Evolutionary conservation across 768 basidiomycete species (phyloP), one percentile per base, ranked within the genome.

Genomic region (Gelatoporia subvermispora): DNA sequence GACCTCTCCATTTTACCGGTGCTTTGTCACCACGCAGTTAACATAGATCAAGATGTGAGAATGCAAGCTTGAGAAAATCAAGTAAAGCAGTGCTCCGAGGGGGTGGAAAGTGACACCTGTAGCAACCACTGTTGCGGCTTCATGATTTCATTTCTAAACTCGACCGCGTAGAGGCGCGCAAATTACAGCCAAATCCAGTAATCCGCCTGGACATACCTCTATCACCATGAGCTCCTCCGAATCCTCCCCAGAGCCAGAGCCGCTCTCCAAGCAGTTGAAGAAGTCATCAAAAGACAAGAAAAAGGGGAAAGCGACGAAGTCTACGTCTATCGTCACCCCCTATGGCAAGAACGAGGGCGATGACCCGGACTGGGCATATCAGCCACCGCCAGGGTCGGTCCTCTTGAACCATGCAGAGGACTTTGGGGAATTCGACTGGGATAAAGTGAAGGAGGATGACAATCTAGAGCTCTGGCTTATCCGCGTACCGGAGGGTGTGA

Each of bases 391-490:
- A 1, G 82, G 77, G 8, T 67, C 73, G n/a, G 64, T 68, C 8
- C 60, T 74, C 15, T 59, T 84, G n/a, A 71, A 79, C 41, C 65
- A 75, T 49, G 55, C 64, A 20, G 65, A 68, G 13, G 76, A 83
- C 49, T 51, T 45, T 16, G 59, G 52, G 18, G 70, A 73, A 2
- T 85, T 85, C 56, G 86, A 88, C 56, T 89, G 85, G 85, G 83
- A 84, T 49, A 65, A 68, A 5, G 51, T 90, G 4, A 71, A 77
- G 10, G 58, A 72, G 2, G 73, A 83, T 22, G 63, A 69, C 0
- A 77, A 88, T 50, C 57, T 79, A 9, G 86, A 90, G 55, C 56
- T 90, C 8, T 88, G 85, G 78, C 65, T 88, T 11, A 74, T 89
- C 31, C 77, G 87, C 10, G 76, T 81, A 15, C 87, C 87, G 20